Base-by-base conservation (phyloP, 192 early-diverging fungal genomes). In the Chytriomyces confervae region DNA sequence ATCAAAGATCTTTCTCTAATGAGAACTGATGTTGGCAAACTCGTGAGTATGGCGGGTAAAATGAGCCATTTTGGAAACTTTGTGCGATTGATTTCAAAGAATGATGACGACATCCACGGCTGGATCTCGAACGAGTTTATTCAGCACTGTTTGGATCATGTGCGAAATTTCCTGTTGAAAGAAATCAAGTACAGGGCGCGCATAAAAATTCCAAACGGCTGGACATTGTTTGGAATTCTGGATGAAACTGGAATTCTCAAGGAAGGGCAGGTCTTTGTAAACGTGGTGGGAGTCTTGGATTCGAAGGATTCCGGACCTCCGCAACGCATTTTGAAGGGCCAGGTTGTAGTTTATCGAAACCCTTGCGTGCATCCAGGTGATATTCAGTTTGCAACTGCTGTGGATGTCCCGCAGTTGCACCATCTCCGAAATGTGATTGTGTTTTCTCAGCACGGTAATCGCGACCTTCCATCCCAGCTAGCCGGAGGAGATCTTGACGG, bases 381-480 rank as follows among this genome's bases (percentile, higher is more conserved):
- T 49, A 50, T 80, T 18, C 77, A 46, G 44, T 10, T 43, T 24
- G 23, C 77, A n/a, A 50, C 43, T 2, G 78, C 61, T n/a, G 73
- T 69, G 13, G 71, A 75, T 16, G 23, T 36, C 10, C 66, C 62
- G 57, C 23, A 72, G 11, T 57, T 79, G 20, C 50, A 45, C 24
- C 78, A 79, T 5, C 45, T 78, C 10, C 48, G 60, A 5, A 78
- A 78, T 45, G 27, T 29, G 18, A 45, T 92, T 3, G 92, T 93
- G 2, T 93, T 93, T 75, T 81, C 89, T 20, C 72, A 83, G 23
- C 66, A 79, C 11, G 92, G 92, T 0, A 61, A 77, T 13, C 83
- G 92, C 5, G 86, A 87, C 67, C 81, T 91, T 45, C 89, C 90
- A 5, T 90, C 84, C 57, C 86, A 87, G 87, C 89, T 91, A 75